These are phyloP conservation scores for Grosmannia clavigera DNA, from an alignment of 2,329 filamentous ascomycete species.

Conservation along the genomic window DNA sequence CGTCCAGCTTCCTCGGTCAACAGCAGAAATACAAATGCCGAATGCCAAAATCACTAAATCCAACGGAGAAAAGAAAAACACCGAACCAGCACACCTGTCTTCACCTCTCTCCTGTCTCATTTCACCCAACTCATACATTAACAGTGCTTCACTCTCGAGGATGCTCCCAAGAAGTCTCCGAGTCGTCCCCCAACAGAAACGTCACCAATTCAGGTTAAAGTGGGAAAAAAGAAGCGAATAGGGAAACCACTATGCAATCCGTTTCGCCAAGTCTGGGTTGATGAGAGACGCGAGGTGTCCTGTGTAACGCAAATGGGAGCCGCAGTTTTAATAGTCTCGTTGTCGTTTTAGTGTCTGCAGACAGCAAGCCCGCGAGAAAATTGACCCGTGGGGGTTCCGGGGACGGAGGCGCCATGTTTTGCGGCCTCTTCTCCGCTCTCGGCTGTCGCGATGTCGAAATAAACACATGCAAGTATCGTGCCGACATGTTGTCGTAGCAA, in stretches of 20 bases:
- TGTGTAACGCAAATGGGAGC: background rate
- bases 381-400: background rate
- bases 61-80: background rate
- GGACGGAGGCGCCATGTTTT: background rate
- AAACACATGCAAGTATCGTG: background rate
- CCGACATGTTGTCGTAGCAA: background rate
- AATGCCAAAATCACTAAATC: background rate
- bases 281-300: background rate
- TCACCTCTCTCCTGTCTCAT: background rate
- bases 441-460: background rate
- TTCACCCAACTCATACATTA: background rate
- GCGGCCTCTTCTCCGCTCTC: background rate
- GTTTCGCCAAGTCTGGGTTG: background rate
- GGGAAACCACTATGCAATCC: background rate
- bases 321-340: background rate
- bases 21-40: background rate
- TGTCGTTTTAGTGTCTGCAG: background rate
- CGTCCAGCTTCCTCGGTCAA: background rate
- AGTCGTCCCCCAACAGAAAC: background rate
- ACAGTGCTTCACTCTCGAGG: background rate
- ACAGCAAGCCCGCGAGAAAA: background rate
- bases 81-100: background rate
- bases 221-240: background rate
- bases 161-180: background rate
- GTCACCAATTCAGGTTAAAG: background rate